Evolutionary conservation across 257 asterid species (phyloP).

Genomic region (Penstemon newberryi): DNA sequence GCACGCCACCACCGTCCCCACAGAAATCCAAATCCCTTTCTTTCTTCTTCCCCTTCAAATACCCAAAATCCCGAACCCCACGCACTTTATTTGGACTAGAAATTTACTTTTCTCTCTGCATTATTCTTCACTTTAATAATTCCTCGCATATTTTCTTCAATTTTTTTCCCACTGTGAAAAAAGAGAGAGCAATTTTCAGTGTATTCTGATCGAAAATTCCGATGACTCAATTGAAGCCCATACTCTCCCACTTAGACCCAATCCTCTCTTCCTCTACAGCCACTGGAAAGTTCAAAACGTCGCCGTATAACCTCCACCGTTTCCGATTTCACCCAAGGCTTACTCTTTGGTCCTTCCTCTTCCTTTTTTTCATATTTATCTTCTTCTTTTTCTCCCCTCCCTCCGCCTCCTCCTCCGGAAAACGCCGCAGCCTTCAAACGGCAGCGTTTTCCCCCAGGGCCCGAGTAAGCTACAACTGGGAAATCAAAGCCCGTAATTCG

Average conservation of each 20-base stretch:
- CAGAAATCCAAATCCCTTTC: conserved; percentile 8
- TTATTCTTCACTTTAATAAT: neutral
- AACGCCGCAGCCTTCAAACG: conserved; percentile 43
- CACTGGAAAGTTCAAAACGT: conserved; percentile 54
- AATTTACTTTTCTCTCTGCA: conserved; percentile 5
- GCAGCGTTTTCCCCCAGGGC: conserved; percentile 6
- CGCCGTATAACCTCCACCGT: conserved; percentile 59
- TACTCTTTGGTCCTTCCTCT: conserved; percentile 64
- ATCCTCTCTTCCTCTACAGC: conserved; percentile 53
- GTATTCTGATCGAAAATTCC: neutral
- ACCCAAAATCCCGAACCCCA: conserved; percentile 11
- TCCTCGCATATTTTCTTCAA: neutral
- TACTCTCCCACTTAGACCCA: conserved; percentile 60
- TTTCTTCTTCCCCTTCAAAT: neutral
- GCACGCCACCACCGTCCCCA: conserved; percentile 24
- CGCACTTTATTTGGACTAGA: neutral
- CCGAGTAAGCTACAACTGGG: conserved; percentile 47
- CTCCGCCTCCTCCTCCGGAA: conserved; percentile 27
- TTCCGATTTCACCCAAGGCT: conserved; percentile 59
- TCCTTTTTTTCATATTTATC: conserved; percentile 46
- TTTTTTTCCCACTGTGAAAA: too few relatives aligned
- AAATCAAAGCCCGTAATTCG: conserved; percentile 53
- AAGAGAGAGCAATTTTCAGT: too few relatives aligned
- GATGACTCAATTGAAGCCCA: conserved; percentile 70
- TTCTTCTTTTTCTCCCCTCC: conserved; percentile 54